Percentiles rank a stretch among this genome's conserved stretches.
These are phyloP conservation scores for Taphrina deformans DNA, from an alignment of 1,139 yeast genomes.

Conservation along the genomic window DNA sequence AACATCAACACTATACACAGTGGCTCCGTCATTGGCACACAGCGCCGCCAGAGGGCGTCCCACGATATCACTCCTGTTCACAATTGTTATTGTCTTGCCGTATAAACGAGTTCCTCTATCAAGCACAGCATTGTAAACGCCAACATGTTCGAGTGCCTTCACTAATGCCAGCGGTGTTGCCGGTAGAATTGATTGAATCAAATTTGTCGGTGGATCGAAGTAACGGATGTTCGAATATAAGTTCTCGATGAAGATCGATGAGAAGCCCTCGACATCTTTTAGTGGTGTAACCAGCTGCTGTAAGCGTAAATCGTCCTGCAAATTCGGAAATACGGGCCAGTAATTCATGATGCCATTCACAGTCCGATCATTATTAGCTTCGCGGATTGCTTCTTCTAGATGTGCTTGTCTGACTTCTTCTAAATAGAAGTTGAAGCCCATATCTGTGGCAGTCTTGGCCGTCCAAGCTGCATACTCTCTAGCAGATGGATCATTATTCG, in stretches of 20 bases:
- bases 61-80: slow-evolving; percentile 92
- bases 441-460: slow-evolving; percentile 77
- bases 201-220: slow-evolving; percentile 62
- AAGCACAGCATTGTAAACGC: slow-evolving; percentile 76
- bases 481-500: slow-evolving; percentile 94
- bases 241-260: slow-evolving; percentile 86
- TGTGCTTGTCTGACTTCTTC: slow-evolving; percentile 73
- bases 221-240: slow-evolving; percentile 89
- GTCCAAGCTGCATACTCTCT: slow-evolving; percentile 96
- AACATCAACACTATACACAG: slow-evolving; percentile 86
- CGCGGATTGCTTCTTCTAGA: slow-evolving; percentile 75
- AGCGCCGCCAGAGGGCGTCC: slow-evolving; percentile 96
- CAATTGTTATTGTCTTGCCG: slow-evolving; percentile 86
- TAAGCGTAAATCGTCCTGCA: slow-evolving; percentile 88
- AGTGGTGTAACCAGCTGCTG: slow-evolving; percentile 84
- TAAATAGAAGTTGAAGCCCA: slow-evolving; percentile 83
- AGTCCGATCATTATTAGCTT: slow-evolving; percentile 71
- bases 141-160: slow-evolving; percentile 84
- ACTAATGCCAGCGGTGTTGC: slow-evolving; percentile 96
- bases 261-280: slow-evolving; percentile 94
- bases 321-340: slow-evolving; percentile 88
- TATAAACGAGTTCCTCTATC: slow-evolving; percentile 88
- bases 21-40: slow-evolving; percentile 95
- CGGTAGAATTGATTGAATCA: slow-evolving; percentile 77
- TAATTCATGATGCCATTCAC: slow-evolving; percentile 97